Conservation (phyloP, 164 flowering plant species). For the Nymphaea thermarum region DNA sequence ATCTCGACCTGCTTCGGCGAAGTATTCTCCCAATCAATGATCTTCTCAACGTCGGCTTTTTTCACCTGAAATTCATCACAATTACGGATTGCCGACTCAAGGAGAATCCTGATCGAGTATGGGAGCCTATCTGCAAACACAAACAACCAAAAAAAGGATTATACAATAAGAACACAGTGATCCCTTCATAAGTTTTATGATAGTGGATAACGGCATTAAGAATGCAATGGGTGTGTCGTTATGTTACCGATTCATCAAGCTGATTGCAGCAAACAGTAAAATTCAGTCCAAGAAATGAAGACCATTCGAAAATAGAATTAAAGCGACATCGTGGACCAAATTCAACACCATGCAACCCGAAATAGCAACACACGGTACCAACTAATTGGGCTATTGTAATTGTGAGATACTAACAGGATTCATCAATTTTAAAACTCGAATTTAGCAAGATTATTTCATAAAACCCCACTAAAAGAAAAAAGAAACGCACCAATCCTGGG, state of each 20-base stretch:
- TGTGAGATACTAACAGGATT: neutral
- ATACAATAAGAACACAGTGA: neutral
- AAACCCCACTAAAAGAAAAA: neutral
- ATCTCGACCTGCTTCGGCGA: conserved; percentile 90
- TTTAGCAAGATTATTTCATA: neutral
- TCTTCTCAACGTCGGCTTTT: conserved; percentile 83
- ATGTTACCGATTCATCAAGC: neutral
- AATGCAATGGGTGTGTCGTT: neutral
- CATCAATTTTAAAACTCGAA: neutral
- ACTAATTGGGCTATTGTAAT: no score
- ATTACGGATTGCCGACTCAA: conserved; percentile 89
- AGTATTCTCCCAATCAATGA: conserved; percentile 89
- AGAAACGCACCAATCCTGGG: conserved; percentile 61
- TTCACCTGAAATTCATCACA: conserved; percentile 93
- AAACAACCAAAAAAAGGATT: neutral
- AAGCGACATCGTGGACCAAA: neutral
- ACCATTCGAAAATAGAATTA: neutral
- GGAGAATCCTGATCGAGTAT: conserved; percentile 70
- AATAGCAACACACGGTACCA: no score
- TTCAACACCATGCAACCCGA: neutral
- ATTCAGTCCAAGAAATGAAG: neutral
- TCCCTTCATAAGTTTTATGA: neutral
- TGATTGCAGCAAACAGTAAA: neutral
- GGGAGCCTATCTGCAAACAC: conserved; percentile 62
- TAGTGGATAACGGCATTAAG: neutral